These are phyloP conservation scores for Acacia pycnantha DNA, from an alignment of 331 rosid genomes.

Conservation along the genomic window DNA sequence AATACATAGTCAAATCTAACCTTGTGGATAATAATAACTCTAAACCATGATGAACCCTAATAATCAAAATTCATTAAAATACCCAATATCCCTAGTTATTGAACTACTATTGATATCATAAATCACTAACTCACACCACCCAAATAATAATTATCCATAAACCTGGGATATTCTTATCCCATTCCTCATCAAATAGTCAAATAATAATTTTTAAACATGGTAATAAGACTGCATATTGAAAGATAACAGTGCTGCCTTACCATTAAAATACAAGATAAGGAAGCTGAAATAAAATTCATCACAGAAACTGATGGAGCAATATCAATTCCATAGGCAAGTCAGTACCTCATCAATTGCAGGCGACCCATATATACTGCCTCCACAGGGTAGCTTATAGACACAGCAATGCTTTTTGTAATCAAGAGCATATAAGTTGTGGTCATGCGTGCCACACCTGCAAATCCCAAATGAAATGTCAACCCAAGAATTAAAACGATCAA, in stretches of 20 bases:
- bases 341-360: conserved; percentile 86
- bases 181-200: neutral
- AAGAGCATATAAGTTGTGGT: conserved; percentile 83
- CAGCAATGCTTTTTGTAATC: conserved; percentile 73
- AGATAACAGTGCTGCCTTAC: neutral
- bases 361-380: conserved; percentile 90
- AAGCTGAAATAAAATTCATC: neutral
- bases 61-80: neutral
- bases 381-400: conserved; percentile 69
- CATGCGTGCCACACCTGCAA: conserved; percentile 95
- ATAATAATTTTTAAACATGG: neutral
- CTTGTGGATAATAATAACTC: neutral
- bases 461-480: conserved; percentile 14
- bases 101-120: neutral
- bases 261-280: neutral
- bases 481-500: neutral
- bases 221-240: neutral
- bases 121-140: neutral
- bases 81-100: neutral
- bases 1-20: neutral
- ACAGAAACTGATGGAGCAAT: neutral
- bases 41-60: neutral
- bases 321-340: neutral
- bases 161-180: neutral
- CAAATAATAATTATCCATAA: neutral